Conservation (phyloP, 495 filamentous ascomycete species). For the Xylaria flabelliformis region DNA sequence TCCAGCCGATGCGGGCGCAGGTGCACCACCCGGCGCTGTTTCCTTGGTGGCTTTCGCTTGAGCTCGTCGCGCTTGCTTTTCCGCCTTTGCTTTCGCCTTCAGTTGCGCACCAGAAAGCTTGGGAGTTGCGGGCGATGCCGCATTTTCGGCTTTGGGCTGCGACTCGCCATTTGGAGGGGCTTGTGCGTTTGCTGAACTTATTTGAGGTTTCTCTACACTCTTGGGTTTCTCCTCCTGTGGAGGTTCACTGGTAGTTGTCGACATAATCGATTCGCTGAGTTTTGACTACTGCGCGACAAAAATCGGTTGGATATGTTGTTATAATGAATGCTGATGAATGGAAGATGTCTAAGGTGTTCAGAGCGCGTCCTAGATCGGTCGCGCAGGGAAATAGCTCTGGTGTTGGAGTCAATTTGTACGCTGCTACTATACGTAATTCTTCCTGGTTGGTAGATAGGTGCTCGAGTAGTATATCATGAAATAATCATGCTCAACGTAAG, state of each 20-base stretch:
- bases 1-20: constrained; percentile 31
- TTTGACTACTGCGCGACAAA: background rate
- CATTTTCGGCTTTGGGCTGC: constrained; percentile 32
- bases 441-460: background rate
- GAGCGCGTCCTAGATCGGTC: background rate
- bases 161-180: constrained; percentile 36
- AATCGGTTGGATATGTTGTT: background rate
- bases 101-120: constrained; percentile 70
- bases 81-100: constrained; percentile 79
- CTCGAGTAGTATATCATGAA: background rate
- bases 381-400: background rate
- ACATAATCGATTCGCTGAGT: constrained; percentile 16
- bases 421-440: background rate
- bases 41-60: constrained; percentile 61
- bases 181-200: constrained; percentile 33
- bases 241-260: constrained; percentile 1
- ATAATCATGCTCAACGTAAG: background rate
- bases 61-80: constrained; percentile 76
- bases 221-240: constrained; percentile 22
- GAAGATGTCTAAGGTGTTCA: background rate
- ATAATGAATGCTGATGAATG: background rate
- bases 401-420: background rate
- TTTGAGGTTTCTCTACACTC: constrained; percentile 44
- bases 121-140: constrained; percentile 33
- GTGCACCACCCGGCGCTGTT: constrained; percentile 37